Conservation (phyloP, 2,329 filamentous ascomycete genomes). For the Pyrenophora graminea region DNA sequence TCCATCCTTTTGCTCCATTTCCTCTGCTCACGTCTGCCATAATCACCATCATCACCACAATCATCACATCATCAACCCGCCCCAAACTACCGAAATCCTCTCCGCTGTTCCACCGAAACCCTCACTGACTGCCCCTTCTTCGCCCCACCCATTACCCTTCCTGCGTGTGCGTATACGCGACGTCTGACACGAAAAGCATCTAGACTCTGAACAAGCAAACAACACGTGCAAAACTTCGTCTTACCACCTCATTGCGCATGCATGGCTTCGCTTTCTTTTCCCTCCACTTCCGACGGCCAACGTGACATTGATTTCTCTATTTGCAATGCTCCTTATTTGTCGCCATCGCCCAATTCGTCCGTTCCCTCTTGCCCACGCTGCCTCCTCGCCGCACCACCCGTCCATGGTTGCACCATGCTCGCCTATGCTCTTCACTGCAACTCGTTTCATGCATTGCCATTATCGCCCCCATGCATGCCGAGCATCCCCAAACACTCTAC, state of each 20-base stretch:
- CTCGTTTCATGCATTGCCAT: conserved; percentile 38
- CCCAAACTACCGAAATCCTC: no score
- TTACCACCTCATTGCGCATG: background rate
- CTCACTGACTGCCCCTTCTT: no score
- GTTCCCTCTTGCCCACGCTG: background rate
- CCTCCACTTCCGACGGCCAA: background rate
- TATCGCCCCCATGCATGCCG: conserved; percentile 28
- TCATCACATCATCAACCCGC: no score
- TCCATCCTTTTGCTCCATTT: no score
- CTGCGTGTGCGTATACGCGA: background rate
- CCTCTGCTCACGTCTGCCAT: no score
- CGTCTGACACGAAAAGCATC: conserved; percentile 10
- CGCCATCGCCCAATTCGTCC: background rate
- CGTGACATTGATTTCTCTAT: background rate
- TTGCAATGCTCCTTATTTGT: background rate
- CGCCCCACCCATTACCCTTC: background rate
- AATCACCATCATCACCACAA: no score
- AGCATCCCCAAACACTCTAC: conserved; percentile 8
- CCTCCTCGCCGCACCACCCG: background rate
- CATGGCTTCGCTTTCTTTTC: conserved; percentile 1
- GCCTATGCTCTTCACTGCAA: conserved; percentile 10
- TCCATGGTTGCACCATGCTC: conserved; percentile 16
- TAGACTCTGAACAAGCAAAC: conserved; percentile 1
- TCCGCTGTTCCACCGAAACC: no score
- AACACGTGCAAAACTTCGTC: background rate